Evolutionary conservation across 208 protist species (phyloP), one percentile per base, ranked within the genome.

Genomic region (Acanthamoeba lugdunensis): DNA sequence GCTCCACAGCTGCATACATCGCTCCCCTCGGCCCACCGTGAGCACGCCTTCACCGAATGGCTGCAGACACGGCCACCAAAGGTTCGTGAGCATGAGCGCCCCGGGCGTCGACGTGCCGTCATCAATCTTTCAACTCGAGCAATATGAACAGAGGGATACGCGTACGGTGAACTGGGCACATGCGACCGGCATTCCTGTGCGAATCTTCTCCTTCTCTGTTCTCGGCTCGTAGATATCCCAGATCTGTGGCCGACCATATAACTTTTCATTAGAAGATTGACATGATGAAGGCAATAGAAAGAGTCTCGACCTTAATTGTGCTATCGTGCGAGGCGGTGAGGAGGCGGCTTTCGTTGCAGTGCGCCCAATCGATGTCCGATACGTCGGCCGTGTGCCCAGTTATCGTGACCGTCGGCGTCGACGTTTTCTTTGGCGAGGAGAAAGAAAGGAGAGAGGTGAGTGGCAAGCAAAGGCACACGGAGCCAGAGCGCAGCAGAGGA

Each of bases 251-350:
- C 54, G 54, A 58, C 54, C 16, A 58, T 25, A 11, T 2, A 41
- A 23, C 25, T 37, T 2, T 13, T 14, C 48, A 14, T 50, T 9
- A 50, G 48, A 50, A 50, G 48, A 14, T 14, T 4, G 48, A 50
- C 48, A 50, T 14, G 48, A 11, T 2, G 11, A 50, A 11, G 41
- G 41, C 41, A 75, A 37, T 37, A 28, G 5, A 45, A 0, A 69
- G 25, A 21, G 7, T 5, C 4, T 25, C 0, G 23, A 16, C 79
- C 79, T 88, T 88, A 50, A 88, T 45, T 9, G 79, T 88, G 25
- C 28, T 88, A 23, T 88, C 79, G 23, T 88, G 79, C 7, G 79
- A 88, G 50, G 79, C 79, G 1, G 79, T 88, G 79, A 88, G 45
- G 13, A 88, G 45, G 14, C 50, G n/a, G 54, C 50, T 88, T 63